These are phyloP conservation scores for Suzukiozyma palmioleophila DNA, from an alignment of 1,139 yeast species.

Conservation along the genomic window DNA sequence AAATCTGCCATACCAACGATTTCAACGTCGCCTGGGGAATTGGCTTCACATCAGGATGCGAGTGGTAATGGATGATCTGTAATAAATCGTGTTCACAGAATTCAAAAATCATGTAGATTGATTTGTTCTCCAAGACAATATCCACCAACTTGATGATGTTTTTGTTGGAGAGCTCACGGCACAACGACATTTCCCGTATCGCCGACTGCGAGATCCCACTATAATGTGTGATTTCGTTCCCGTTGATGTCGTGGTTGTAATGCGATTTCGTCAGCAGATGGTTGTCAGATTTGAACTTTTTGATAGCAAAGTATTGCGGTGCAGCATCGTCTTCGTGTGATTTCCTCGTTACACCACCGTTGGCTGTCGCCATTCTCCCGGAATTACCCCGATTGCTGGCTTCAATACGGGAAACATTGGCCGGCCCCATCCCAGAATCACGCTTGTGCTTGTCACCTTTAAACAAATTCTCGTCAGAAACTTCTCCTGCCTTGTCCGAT, in stretches of 20 bases:
- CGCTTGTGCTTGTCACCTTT: conserved; percentile 1
- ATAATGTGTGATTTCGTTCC: conserved; percentile 77
- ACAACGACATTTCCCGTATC: conserved; percentile 90
- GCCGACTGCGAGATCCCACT: conserved; percentile 97
- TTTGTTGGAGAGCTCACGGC: conserved; percentile 78
- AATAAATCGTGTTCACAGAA: conserved; percentile 93
- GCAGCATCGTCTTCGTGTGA: conserved; percentile 7
- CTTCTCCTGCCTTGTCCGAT: conserved; percentile 8
- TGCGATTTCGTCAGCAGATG: conserved; percentile 43
- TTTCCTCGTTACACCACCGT: not conserved
- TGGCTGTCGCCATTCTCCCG: conserved; percentile 4
- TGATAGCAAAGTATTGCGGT: conserved; percentile 65
- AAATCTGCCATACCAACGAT: conserved; percentile 85
- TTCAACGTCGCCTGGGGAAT: conserved; percentile 77
- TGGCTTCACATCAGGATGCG: conserved; percentile 78
- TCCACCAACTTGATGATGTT: conserved; percentile 80
- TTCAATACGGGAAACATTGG: no score
- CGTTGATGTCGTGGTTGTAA: conserved; percentile 44
- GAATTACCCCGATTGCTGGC: not conserved
- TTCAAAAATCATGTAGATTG: conserved; percentile 92
- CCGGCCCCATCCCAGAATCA: not conserved
- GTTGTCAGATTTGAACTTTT: conserved; percentile 90
- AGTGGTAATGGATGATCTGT: conserved; percentile 90
- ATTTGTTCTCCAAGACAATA: conserved; percentile 83
- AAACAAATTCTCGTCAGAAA: conserved; percentile 8